Evolutionary conservation across 441 rosid species (phyloP), one percentile per base, ranked within the genome.

Genomic region (Populus hybrid): DNA sequence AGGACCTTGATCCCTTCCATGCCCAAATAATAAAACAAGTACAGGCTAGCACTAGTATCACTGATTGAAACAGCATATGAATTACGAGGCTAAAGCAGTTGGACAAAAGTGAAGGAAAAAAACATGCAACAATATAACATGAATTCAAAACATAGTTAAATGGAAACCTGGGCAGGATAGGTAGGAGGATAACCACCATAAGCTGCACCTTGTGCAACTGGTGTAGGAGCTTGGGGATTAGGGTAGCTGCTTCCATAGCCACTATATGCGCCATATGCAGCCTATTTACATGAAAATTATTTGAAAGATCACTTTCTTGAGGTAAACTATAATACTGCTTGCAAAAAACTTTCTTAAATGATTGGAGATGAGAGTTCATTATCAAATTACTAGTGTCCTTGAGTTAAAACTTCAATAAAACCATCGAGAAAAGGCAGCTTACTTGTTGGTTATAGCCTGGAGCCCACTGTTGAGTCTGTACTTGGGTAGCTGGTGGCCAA

Each of bases 151-250:
- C 32, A 18, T n/a, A 10, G 66, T 50, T 69, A 72, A 61, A 67
- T 36, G 1, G 14, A 70, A 26, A 94, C 99, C 98, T 95, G 99
- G 70, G 81, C 88, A 76, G 98, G 90, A 87, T 93, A 93, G 7
- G 90, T 83, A 11, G 90, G 74, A 76, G 97, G 97, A 87, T 95
- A 97, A 78, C 94, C 89, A 59, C 90, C 93, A 85, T 97, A 95
- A 5, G 93, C 84, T 73, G 92, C 86, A 70, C 83, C 82, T 78
- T 86, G 99, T 72, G 96, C 91, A 69, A 79, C 92, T 0, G 98
- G 81, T 9, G 95, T 64, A 24, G 95, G 88, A 59, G 78, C 89
- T 77, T 91, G 98, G 6, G 95, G 92, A 57, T 86, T 73, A 3
- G 97, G 72, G 75, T 94, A 94, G 77, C 88, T 85, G 75, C 90